These are phyloP conservation scores for Leersia perrieri DNA, from an alignment of 176 grass and related monocot species.

Conservation along the genomic window DNA sequence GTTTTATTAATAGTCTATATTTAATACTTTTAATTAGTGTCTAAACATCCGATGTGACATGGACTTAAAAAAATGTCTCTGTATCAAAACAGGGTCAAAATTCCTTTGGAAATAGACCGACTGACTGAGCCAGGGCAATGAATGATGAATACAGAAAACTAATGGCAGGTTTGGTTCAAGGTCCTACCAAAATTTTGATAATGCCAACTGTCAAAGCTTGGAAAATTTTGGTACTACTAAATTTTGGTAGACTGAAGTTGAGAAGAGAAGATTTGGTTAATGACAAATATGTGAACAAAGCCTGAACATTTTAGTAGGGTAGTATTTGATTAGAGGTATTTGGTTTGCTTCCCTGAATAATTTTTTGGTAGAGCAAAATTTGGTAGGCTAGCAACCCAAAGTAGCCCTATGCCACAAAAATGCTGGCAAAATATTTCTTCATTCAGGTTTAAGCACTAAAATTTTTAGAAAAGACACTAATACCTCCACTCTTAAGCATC, in stretches of 20 bases:
- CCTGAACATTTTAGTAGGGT: not conserved
- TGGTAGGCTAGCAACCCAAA: not conserved
- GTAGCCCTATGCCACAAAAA: not conserved
- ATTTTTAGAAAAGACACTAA: not conserved
- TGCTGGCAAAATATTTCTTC: not conserved
- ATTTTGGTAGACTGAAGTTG: not conserved
- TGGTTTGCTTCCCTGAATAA: not conserved
- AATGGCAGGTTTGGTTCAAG: not conserved
- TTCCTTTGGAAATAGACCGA: not conserved
- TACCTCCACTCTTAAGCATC: not conserved
- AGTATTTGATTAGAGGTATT: not conserved
- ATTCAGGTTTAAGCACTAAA: not conserved
- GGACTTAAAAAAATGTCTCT: no score
- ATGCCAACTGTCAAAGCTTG: not conserved
- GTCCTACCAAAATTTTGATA: no score
- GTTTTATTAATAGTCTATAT: no score
- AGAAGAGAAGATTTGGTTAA: not conserved
- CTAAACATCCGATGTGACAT: no score
- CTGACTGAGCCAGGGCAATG: not conserved
- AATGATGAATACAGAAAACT: conserved; percentile 8
- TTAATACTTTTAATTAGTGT: no score
- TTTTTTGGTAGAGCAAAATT: not conserved
- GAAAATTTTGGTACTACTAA: no score
- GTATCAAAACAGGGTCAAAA: no score
- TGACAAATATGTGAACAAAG: not conserved